Conservation (phyloP, 2,329 filamentous ascomycete species). For the Hymenoscyphus repandus region DNA sequence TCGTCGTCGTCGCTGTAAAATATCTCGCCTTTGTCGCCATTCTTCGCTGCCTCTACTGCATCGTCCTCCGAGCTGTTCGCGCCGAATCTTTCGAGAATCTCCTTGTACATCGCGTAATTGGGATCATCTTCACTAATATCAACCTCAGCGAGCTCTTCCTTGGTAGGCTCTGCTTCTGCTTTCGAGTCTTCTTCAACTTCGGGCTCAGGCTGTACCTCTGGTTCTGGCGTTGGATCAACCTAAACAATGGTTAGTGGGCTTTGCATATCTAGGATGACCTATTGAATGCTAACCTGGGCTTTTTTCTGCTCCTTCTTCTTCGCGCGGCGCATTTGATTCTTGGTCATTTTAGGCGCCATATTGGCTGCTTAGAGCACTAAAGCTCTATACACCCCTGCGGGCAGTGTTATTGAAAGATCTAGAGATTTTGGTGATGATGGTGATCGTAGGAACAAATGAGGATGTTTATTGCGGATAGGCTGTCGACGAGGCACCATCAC, state of each 20-base stretch:
- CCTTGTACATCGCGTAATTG: conserved; percentile 76
- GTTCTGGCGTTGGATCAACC: conserved; percentile 29
- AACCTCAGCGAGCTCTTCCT: conserved; percentile 37
- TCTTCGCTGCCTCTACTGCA: conserved; percentile 57
- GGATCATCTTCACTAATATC: conserved; percentile 64
- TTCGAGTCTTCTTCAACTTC: conserved; percentile 17
- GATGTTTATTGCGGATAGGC: no score
- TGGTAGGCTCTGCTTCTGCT: conserved; percentile 6
- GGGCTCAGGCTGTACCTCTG: conserved; percentile 22
- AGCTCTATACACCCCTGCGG: no score
- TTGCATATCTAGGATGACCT: no score
- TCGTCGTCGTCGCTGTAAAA: conserved; percentile 81
- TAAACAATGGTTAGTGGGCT: conserved; percentile 18
- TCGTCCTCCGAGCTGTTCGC: conserved; percentile 56
- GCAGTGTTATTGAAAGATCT: no score
- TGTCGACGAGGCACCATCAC: neutral
- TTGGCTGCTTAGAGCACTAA: conserved; percentile 25
- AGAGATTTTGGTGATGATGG: neutral
- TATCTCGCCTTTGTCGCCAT: conserved; percentile 75
- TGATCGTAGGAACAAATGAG: no score
- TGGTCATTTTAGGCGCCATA: conserved; percentile 75
- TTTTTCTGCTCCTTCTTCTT: conserved; percentile 93
- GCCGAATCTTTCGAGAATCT: conserved; percentile 76
- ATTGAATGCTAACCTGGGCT: conserved; percentile 42
- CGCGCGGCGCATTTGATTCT: conserved; percentile 88